Evolutionary conservation across 1,139 yeast species (phyloP).

Genomic region (Yamadazyma atlantica): DNA sequence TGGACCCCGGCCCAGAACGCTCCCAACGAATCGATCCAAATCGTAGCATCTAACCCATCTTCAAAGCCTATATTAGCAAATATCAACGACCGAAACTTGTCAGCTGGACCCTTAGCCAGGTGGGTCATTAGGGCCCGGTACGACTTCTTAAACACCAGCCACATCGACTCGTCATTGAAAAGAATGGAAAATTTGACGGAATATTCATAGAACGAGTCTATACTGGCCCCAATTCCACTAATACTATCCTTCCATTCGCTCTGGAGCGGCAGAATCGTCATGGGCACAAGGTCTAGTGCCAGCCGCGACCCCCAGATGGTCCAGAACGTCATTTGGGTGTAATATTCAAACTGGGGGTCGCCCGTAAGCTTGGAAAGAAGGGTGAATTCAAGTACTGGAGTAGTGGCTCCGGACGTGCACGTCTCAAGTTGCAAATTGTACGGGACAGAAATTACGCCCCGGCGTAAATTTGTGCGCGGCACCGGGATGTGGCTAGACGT

Average conservation of each 20-base stretch:
- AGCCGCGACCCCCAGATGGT: constrained; percentile 71
- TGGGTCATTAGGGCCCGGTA: constrained; percentile 57
- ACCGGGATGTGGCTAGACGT: constrained; percentile 63
- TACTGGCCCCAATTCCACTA: constrained; percentile 87
- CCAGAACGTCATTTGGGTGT: constrained; percentile 63
- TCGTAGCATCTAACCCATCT: constrained; percentile 50
- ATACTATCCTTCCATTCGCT: constrained; percentile 59
- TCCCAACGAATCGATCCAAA: constrained; percentile 83
- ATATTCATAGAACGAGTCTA: constrained; percentile 92
- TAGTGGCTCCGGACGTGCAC: constrained; percentile 84
- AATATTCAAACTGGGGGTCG: constrained; percentile 66
- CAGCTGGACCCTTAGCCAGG: constrained; percentile 37
- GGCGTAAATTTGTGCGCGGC: constrained; percentile 65
- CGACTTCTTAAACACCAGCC: constrained; percentile 58
- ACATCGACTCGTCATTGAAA: constrained; percentile 64
- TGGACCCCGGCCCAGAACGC: constrained; percentile 90
- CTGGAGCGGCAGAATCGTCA: constrained; percentile 66
- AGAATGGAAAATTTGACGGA: constrained; percentile 75
- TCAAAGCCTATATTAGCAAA: constrained; percentile 59
- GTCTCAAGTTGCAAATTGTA: constrained; percentile 54
- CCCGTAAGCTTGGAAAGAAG: constrained; percentile 71
- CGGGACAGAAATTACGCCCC: constrained; percentile 50
- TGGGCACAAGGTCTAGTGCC: constrained; percentile 65
- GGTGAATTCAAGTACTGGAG: constrained; percentile 78
- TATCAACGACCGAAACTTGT: constrained; percentile 51